Evolutionary conservation across 306 rosid genomes (phyloP).

Genomic region (Trifolium pratense): DNA sequence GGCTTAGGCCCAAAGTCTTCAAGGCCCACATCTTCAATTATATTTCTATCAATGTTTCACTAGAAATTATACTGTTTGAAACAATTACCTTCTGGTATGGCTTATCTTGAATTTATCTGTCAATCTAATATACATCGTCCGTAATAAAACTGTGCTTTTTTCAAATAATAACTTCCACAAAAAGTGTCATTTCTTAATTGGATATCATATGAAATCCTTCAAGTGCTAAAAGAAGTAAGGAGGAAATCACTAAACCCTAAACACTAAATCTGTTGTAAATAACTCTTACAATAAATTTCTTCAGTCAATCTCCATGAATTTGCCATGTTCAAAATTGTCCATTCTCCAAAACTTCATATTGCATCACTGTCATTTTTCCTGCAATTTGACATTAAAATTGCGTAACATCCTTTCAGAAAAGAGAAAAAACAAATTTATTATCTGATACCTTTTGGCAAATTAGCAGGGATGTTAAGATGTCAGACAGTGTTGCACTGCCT

Average conservation of each 20-base stretch:
- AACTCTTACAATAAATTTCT: slow-evolving; percentile 13
- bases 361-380: background rate
- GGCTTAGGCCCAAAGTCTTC: too few relatives aligned
- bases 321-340: slow-evolving; percentile 3
- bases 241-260: background rate
- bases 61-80: slow-evolving; percentile 11
- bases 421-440: background rate
- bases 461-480: slow-evolving; percentile 45
- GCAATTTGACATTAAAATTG: background rate
- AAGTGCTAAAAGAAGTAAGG: slow-evolving; percentile 1
- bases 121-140: slow-evolving; percentile 9
- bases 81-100: slow-evolving; percentile 4
- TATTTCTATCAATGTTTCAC: slow-evolving; percentile 18
- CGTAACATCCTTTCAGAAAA: slow-evolving; percentile 8
- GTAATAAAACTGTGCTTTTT: background rate
- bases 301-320: slow-evolving; percentile 1
- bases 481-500: slow-evolving; percentile 39
- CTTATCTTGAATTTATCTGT: slow-evolving; percentile 4
- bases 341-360: slow-evolving; percentile 9
- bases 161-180: background rate
- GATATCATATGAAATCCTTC: slow-evolving; percentile 30
- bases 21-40: too few relatives aligned
- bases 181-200: slow-evolving; percentile 31
- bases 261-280: too few relatives aligned
- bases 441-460: slow-evolving; percentile 31